Conservation (phyloP, 1,284 basidiomycete species). For the Leccinum fallax region DNA sequence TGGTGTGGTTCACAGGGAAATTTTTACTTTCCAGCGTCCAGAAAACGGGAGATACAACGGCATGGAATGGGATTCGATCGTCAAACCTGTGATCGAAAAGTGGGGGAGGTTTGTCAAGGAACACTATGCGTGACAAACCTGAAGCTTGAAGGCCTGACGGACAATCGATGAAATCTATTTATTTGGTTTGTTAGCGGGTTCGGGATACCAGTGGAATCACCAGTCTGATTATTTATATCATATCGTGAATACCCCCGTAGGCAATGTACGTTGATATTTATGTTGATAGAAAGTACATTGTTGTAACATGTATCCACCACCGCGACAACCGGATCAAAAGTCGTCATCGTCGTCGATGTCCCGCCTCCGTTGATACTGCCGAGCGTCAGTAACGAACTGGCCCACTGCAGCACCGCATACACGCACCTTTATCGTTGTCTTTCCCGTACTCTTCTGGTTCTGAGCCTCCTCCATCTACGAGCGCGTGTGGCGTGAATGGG, state of each 20-base stretch:
- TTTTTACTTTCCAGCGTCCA: slow-evolving; percentile 67
- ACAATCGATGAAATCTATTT: background rate
- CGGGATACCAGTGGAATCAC: background rate
- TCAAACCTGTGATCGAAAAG: slow-evolving; percentile 71
- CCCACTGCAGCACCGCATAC: slow-evolving; percentile 27
- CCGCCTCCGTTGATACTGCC: slow-evolving; percentile 72
- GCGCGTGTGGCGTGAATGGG: background rate
- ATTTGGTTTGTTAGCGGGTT: background rate
- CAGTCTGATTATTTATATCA: background rate
- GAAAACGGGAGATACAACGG: slow-evolving; percentile 52
- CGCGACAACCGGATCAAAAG: slow-evolving; percentile 41
- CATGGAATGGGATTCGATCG: slow-evolving; percentile 72
- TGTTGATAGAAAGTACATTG: background rate
- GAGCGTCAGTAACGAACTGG: background rate
- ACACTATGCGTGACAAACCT: slow-evolving; percentile 27
- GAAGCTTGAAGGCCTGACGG: background rate
- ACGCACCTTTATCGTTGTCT: slow-evolving; percentile 67
- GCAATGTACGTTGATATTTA: background rate
- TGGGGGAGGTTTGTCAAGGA: slow-evolving; percentile 63
- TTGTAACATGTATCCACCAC: background rate
- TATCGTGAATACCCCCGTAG: background rate
- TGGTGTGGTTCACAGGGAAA: slow-evolving; percentile 66
- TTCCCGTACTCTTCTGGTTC: slow-evolving; percentile 54
- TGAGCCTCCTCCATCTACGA: slow-evolving; percentile 67
- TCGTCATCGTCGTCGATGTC: slow-evolving; percentile 70